Base-by-base conservation (phyloP, 495 filamentous ascomycete species). In the Daldinia concentrica region DNA sequence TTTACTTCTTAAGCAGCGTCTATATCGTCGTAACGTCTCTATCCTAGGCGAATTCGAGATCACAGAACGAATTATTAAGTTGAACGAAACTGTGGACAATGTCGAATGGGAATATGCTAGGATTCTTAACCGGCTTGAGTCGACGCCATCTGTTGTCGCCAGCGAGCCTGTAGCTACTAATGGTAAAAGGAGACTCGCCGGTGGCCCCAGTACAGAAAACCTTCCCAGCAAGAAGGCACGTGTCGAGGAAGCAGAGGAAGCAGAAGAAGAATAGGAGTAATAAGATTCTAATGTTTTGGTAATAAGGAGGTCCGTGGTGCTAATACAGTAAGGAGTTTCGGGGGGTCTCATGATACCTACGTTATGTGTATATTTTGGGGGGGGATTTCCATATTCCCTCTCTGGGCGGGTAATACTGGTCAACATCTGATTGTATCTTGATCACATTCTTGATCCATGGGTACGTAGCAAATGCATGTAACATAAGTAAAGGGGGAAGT, bases 61-160 rank as follows among this genome's bases (percentile, higher is more conserved):
- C 27, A 77, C 78, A 5, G 95, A 97, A 62, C 87, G 93, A 24
- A 87, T 93, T 11, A 85, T 93, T 72, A 95, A 93, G 80, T 82
- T 98, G 22, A 90, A 94, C 71, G 89, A 93, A 73, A 91, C 91
- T 11, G 84, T 94, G 8, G 82, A 83, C 2, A 88, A 88, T 68
- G 90, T 97, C n/a, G 90, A 93, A 77, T 91, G 90, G 59, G 94
- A 95, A 30, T 98, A 95, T 79, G 87, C 88, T 32, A 81, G 88
- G 43, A 79, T 95, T 34, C 80, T 98, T 61, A 78, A 78, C 66
- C 22, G 77, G 70, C 27, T 77, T 14, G 76, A 77, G 59, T 50
- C 58, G 17, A 75, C 19, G 74, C 58, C 19, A 74, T 54, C 32
- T 41, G 1, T 17, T 9, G 57, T 41, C 24, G n/a, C 41, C 1